Evolutionary conservation across 257 asterid genomes (phyloP).

Genomic region (Solanum virginianum): DNA sequence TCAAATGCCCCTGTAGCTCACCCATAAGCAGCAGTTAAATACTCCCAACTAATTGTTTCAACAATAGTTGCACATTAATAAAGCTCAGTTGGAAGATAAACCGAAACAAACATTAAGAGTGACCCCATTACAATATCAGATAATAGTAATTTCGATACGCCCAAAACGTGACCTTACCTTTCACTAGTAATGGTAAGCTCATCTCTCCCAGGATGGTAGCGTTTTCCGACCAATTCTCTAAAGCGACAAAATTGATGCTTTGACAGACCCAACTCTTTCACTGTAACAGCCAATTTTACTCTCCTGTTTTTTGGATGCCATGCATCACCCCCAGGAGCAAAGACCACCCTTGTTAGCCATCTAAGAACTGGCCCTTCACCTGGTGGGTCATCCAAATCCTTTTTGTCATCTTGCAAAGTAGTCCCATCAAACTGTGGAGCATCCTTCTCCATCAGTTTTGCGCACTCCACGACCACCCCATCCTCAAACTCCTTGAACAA

Average conservation of each 20-base stretch:
- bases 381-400: slow-evolving; percentile 58
- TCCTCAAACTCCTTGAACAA: slow-evolving; percentile 86
- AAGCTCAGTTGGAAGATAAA: neutral
- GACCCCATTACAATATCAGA: neutral
- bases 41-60: neutral
- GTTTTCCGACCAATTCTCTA: slow-evolving; percentile 73
- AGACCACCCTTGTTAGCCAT: slow-evolving; percentile 78
- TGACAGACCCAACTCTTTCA: slow-evolving; percentile 73
- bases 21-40: neutral
- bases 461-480: slow-evolving; percentile 63
- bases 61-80: neutral
- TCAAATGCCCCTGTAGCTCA: neutral
- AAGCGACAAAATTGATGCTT: slow-evolving; percentile 65
- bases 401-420: slow-evolving; percentile 17
- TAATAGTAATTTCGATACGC: neutral
- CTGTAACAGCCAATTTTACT: slow-evolving; percentile 72
- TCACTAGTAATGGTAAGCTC: slow-evolving; percentile 90
- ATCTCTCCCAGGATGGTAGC: slow-evolving; percentile 83
- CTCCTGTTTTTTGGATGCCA: slow-evolving; percentile 93
- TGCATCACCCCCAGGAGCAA: slow-evolving; percentile 84
- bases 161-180: slow-evolving; percentile 31
- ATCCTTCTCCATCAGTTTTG: slow-evolving; percentile 48
- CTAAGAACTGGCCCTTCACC: slow-evolving; percentile 88
- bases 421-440: slow-evolving; percentile 33
- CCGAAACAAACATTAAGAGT: neutral